Evolutionary conservation across 2,329 filamentous ascomycete species (phyloP).

Genomic region (Colletotrichum cuscutae): DNA sequence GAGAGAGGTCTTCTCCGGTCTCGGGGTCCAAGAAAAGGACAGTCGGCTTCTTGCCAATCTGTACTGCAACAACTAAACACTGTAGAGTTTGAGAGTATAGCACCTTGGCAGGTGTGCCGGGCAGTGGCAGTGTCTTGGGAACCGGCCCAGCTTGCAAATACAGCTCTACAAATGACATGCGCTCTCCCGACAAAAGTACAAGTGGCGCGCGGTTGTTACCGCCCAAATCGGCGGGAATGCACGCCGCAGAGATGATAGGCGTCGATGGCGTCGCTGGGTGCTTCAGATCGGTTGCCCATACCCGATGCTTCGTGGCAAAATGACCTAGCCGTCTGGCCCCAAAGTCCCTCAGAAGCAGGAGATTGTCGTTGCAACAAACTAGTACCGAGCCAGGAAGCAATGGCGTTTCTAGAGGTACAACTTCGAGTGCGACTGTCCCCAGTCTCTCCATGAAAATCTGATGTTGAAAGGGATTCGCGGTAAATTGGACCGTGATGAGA

Average conservation of each 20-base stretch:
- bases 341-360: slow-evolving; percentile 55
- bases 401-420: slow-evolving; percentile 40
- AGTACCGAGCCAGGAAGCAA: slow-evolving; percentile 45
- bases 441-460: slow-evolving; percentile 46
- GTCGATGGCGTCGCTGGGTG: slow-evolving; percentile 58
- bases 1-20: slow-evolving; percentile 62
- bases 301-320: slow-evolving; percentile 54
- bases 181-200: slow-evolving; percentile 60
- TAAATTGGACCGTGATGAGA: slow-evolving; percentile 52
- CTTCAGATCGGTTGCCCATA: slow-evolving; percentile 64
- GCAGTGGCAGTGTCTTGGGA: slow-evolving; percentile 58
- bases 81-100: slow-evolving; percentile 65
- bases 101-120: slow-evolving; percentile 61
- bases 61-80: slow-evolving; percentile 64
- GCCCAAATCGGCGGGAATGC: slow-evolving; percentile 52
- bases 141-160: slow-evolving; percentile 57
- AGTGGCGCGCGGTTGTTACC: slow-evolving; percentile 52
- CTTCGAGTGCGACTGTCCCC: slow-evolving; percentile 48
- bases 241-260: slow-evolving; percentile 58
- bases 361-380: slow-evolving; percentile 58
- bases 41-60: slow-evolving; percentile 54
- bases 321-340: slow-evolving; percentile 39
- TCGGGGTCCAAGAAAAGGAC: slow-evolving; percentile 67
- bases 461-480: slow-evolving; percentile 37
- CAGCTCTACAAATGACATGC: slow-evolving; percentile 64